These are phyloP conservation scores for Davidsoniella virescens DNA, from an alignment of 2,329 filamentous ascomycete genomes.

Conservation along the genomic window DNA sequence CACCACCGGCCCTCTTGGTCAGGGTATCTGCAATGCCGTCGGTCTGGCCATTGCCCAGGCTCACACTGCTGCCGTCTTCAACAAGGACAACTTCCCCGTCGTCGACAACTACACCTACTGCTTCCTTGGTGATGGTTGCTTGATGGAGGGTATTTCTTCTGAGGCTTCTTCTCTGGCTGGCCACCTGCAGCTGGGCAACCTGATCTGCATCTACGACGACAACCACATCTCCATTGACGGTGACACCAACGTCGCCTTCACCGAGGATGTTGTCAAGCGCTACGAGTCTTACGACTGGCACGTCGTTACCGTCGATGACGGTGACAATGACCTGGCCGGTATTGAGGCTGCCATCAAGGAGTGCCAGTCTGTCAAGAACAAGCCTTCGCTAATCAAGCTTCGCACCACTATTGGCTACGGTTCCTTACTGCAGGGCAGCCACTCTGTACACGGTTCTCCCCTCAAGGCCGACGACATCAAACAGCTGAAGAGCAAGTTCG, in stretches of 20 bases:
- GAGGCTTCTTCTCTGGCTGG: slow-evolving; percentile 88
- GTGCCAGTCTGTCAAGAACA: slow-evolving; percentile 78
- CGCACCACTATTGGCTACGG: slow-evolving; percentile 96
- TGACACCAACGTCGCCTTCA: slow-evolving; percentile 91
- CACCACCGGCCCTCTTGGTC: slow-evolving; percentile 91
- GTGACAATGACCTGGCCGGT: slow-evolving; percentile 70
- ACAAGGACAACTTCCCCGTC: slow-evolving; percentile 85
- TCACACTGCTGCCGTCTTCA: slow-evolving; percentile 81
- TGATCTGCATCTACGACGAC: slow-evolving; percentile 95
- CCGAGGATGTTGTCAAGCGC: slow-evolving; percentile 85
- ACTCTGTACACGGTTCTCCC: slow-evolving; percentile 89
- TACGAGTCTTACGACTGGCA: slow-evolving; percentile 99
- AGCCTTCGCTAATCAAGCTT: slow-evolving; percentile 93
- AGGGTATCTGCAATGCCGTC: slow-evolving; percentile 94
- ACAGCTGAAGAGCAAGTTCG: slow-evolving; percentile 87
- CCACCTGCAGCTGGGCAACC: slow-evolving; percentile 93
- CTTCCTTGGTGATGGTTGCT: slow-evolving; percentile 96
- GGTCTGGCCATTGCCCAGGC: slow-evolving; percentile 94
- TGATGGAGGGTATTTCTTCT: slow-evolving; percentile 93
- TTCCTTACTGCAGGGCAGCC: slow-evolving; percentile 81
- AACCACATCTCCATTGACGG: slow-evolving; percentile 95
- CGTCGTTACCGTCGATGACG: slow-evolving; percentile 65
- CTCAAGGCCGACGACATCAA: slow-evolving; percentile 89
- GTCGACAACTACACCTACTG: slow-evolving; percentile 93
- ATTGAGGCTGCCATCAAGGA: slow-evolving; percentile 82